These are phyloP conservation scores for Rhizophagus clarus DNA, from an alignment of 192 early-diverging fungal species.

Conservation along the genomic window DNA sequence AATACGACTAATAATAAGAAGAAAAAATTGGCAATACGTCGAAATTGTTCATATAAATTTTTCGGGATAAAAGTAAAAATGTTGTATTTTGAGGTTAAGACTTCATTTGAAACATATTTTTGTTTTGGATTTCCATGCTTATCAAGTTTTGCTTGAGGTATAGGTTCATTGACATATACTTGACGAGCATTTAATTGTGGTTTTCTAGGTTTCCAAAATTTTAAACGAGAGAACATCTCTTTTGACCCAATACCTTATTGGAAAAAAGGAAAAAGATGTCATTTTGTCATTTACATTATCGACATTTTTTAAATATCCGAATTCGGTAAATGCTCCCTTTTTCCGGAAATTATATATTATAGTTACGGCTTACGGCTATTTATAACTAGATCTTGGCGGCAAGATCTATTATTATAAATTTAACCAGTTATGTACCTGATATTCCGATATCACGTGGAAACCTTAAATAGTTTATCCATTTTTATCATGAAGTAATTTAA, in stretches of 20 bases:
- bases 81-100: constrained; percentile 89
- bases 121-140: constrained; percentile 57
- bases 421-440: too few species aligned
- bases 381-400: too few species aligned
- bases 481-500: background rate
- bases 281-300: too few species aligned
- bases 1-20: constrained; percentile 85
- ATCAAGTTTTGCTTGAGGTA: constrained; percentile 58
- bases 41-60: constrained; percentile 94
- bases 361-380: too few species aligned
- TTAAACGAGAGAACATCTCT: background rate
- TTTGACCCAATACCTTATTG: background rate
- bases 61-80: constrained; percentile 87
- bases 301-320: too few species aligned
- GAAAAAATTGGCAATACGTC: constrained; percentile 89
- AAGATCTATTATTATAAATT: too few species aligned
- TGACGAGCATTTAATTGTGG: constrained; percentile 37
- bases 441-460: background rate
- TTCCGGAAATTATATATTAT: too few species aligned
- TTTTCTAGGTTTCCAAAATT: background rate
- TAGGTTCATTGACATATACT: constrained; percentile 68
- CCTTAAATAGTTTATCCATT: background rate
- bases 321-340: too few species aligned
- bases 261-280: background rate
- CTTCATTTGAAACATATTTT: constrained; percentile 72